Percentiles rank a stretch among this genome's conserved stretches.
Evolutionary conservation across 2,329 filamentous ascomycete species (phyloP).

Genomic region (Ambrosiella cleistominuta): DNA sequence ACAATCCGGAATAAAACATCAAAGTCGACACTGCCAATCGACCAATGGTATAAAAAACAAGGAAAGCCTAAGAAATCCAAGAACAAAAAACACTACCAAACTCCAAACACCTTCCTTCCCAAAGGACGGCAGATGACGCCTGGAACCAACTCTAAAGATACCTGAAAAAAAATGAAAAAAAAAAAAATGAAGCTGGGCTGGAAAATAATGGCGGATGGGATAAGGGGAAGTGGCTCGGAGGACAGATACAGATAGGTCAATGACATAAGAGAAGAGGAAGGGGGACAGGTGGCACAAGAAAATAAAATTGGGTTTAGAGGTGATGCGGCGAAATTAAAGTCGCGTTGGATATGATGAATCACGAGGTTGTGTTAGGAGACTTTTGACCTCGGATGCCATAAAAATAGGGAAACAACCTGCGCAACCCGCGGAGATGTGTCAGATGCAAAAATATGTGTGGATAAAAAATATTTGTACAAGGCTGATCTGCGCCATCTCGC

Average conservation of each 20-base stretch:
- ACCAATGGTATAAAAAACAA: constrained; percentile 5
- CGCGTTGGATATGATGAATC: neutral
- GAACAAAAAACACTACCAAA: neutral
- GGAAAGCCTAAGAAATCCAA: constrained; percentile 1
- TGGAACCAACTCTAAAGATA: neutral
- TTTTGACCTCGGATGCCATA: neutral
- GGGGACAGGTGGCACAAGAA: neutral
- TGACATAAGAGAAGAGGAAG: neutral
- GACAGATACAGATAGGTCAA: neutral
- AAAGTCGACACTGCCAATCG: neutral
- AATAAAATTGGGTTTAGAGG: too few species aligned
- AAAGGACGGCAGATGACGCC: neutral
- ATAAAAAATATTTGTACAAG: too few species aligned
- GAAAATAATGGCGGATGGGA: neutral
- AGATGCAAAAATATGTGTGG: too few species aligned
- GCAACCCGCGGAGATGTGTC: too few species aligned
- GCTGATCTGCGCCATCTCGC: neutral
- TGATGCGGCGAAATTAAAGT: neutral
- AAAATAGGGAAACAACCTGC: too few species aligned
- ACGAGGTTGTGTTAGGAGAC: neutral
- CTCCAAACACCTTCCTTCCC: constrained; percentile 4
- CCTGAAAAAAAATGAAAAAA: neutral
- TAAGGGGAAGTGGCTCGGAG: neutral
- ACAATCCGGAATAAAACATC: neutral
- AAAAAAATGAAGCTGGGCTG: neutral